A percentile compares a stretch with the other conserved stretches of the same genome.
These are phyloP conservation scores for Sarocladium kiliense DNA, from an alignment of 2,329 filamentous ascomycete species.

Conservation along the genomic window DNA sequence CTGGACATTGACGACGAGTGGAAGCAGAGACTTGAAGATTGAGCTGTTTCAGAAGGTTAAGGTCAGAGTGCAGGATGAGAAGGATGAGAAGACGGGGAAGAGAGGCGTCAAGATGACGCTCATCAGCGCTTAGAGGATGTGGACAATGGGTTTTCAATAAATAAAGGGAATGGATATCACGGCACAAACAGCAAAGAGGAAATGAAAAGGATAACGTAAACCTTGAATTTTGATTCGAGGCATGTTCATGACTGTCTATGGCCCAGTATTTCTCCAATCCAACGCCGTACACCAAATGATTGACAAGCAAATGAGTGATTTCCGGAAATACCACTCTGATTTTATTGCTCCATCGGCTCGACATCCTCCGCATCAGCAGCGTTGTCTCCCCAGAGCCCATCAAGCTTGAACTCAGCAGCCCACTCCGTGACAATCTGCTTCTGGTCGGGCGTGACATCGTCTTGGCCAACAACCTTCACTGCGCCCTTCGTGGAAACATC, in stretches of 20 bases:
- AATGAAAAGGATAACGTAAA: neutral
- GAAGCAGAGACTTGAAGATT: slow-evolving; percentile 53
- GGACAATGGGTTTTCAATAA: neutral
- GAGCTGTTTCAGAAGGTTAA: slow-evolving; percentile 90
- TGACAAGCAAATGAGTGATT: slow-evolving; percentile 13
- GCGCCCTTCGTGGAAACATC: slow-evolving; percentile 22
- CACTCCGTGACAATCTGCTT: slow-evolving; percentile 88
- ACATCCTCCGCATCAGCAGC: slow-evolving; percentile 29
- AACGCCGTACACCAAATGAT: slow-evolving; percentile 9
- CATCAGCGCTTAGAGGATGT: slow-evolving; percentile 29
- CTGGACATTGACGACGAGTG: slow-evolving; percentile 64
- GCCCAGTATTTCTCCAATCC: neutral
- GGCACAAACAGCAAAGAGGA: no score
- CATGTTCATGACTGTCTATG: slow-evolving; percentile 5
- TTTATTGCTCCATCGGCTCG: slow-evolving; percentile 49
- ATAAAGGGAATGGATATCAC: no score
- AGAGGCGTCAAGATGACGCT: slow-evolving; percentile 77
- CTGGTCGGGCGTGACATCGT: slow-evolving; percentile 55
- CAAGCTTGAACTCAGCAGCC: slow-evolving; percentile 92
- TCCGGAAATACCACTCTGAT: neutral
- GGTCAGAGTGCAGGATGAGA: slow-evolving; percentile 85
- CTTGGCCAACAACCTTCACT: slow-evolving; percentile 34
- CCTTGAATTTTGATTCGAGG: neutral
- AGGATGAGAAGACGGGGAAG: slow-evolving; percentile 95
- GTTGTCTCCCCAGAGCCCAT: slow-evolving; percentile 77